These are phyloP conservation scores for Phytophthora tentaculata DNA, from an alignment of 352 stramenopile genomes.

Conservation along the genomic window DNA sequence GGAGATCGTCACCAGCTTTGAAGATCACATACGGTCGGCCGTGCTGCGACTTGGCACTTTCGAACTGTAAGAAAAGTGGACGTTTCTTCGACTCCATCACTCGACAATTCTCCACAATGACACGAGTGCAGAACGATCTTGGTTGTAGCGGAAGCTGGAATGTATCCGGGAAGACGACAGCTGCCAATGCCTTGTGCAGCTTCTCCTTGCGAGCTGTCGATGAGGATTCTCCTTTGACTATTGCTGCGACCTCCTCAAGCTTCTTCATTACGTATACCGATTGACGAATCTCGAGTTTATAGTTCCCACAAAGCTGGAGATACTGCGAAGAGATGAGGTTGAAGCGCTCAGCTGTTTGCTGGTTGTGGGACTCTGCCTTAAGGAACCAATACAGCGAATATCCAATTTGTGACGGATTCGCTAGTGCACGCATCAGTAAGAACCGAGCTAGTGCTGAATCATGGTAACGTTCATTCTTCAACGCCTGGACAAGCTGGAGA, in stretches of 20 bases:
- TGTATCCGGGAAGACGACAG: conserved; percentile 72
- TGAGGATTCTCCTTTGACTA: conserved; percentile 67
- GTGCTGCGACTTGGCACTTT: conserved; percentile 71
- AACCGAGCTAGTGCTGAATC: conserved; percentile 82
- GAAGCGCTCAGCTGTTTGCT: conserved; percentile 71
- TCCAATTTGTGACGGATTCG: conserved; percentile 80
- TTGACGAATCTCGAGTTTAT: conserved; percentile 90
- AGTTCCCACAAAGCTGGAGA: conserved; percentile 86
- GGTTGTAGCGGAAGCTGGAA: conserved; percentile 92
- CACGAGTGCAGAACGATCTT: conserved; percentile 73
- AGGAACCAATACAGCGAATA: conserved; percentile 89
- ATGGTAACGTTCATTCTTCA: conserved; percentile 89
- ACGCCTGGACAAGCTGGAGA: conserved; percentile 83
- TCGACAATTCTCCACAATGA: conserved; percentile 85
- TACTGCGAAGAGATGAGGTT: conserved; percentile 80
- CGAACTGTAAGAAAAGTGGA: conserved; percentile 89
- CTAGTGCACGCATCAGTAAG: conserved; percentile 73
- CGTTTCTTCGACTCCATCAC: conserved; percentile 96
- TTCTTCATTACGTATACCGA: conserved; percentile 93
- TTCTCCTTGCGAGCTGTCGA: conserved; percentile 48
- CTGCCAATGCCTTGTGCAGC: conserved; percentile 60
- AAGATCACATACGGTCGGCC: conserved; percentile 86
- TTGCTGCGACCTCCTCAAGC: conserved; percentile 75
- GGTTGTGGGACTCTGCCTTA: conserved; percentile 69
- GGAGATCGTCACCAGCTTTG: conserved; percentile 93